These are phyloP conservation scores for Ajuga chamaepitys DNA, from an alignment of 257 asterid species.

Conservation along the genomic window DNA sequence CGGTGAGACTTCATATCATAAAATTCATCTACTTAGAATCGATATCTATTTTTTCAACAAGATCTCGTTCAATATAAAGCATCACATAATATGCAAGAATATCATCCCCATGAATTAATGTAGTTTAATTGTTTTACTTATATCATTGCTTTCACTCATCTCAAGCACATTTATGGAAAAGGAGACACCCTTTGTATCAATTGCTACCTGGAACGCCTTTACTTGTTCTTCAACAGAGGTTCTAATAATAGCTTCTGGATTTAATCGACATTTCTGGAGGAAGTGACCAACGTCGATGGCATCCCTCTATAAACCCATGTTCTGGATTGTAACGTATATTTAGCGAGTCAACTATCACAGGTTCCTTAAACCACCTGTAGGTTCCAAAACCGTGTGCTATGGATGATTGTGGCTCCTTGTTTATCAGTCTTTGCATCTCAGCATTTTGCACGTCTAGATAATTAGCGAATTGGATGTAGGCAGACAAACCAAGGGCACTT, in stretches of 20 bases:
- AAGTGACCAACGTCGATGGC: slow-evolving; percentile 55
- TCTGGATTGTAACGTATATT: slow-evolving; percentile 33
- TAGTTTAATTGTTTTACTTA: slow-evolving; percentile 24
- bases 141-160: slow-evolving; percentile 53
- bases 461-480: slow-evolving; percentile 65
- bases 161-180: slow-evolving; percentile 57
- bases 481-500: slow-evolving; percentile 72
- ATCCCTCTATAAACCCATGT: slow-evolving; percentile 44
- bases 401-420: slow-evolving; percentile 32
- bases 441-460: slow-evolving; percentile 65
- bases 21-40: no score
- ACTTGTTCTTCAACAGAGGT: slow-evolving; percentile 34
- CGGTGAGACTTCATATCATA: no score
- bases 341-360: slow-evolving; percentile 46
- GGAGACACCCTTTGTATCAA: slow-evolving; percentile 38
- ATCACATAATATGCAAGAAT: no score
- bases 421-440: slow-evolving; percentile 39
- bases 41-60: no score
- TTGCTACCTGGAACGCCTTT: slow-evolving; percentile 39
- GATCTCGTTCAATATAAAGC: no score
- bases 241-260: slow-evolving; percentile 40
- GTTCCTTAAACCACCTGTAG: slow-evolving; percentile 81
- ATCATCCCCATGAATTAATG: no score
- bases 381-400: slow-evolving; percentile 91
- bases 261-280: slow-evolving; percentile 51